Evolutionary conservation across 352 stramenopile species (phyloP), one percentile per base, ranked within the genome.

Genomic region (Plasmopara viticola): DNA sequence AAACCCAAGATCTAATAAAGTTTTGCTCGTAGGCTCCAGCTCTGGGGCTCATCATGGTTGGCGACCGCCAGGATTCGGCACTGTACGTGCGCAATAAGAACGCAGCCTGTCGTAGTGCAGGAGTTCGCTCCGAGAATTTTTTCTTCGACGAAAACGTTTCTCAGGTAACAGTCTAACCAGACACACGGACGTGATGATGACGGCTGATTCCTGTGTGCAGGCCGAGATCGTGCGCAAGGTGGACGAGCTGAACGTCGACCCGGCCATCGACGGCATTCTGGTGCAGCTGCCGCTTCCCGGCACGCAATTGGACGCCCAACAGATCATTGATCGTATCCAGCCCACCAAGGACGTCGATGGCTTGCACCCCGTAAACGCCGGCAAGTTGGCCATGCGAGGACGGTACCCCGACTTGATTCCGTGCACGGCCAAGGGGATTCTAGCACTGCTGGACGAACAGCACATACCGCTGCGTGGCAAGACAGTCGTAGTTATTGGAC

Each of bases 41-140:
- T 4, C 78, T 99, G 2, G 97, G 96, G 10, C 90, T 99, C 7
- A 97, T 99, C 53, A 94, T 99, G 70, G 95, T 99, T 5, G 97
- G 97, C 44, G 75, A 95, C 53, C 84, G 96, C 44, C 92, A 87
- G 49, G 97, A 99, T 67, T 98, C 94, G 45, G 81, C 83, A 15
- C 90, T 97, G 20, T 99, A 99, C 66, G 97, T 99, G 33, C 86
- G 95, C 41, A 98, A 97, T 73, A 99, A 99, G 74, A 94, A 97
- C 62, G 92, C 94, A 47, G 97, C 96, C 15, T 99, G 95, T 48
- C 78, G 78, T 34, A 89, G 97, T 66, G 79, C 92, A 4, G 96
- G 96, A 37, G 98, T 99, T 56, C 62, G 68, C 1, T 96, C 85
- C 4, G 87, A 97, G 56, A 88, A 97, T 55, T 86, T 86, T 44